phyloP scores from a whole-genome alignment of 2,329 filamentous ascomycete genomes.

The Colletotrichum camelliae region DNA sequence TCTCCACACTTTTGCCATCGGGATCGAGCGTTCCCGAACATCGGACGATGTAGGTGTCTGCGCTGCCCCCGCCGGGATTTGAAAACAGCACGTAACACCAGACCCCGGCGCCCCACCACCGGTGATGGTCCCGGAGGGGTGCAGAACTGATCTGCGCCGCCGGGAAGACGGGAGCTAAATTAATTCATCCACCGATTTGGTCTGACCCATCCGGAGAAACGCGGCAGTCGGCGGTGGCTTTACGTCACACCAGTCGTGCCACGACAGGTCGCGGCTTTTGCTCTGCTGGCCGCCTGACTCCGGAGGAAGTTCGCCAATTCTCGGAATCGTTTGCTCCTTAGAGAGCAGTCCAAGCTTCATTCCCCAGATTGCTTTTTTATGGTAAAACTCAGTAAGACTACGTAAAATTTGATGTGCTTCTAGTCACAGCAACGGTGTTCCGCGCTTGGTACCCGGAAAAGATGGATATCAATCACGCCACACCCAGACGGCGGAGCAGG shows the following conservation, averaged over 20 bases:
- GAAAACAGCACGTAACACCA: slow-evolving; percentile 1
- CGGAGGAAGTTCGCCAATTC: slow-evolving; percentile 3
- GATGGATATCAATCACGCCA: neutral
- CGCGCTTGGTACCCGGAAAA: neutral
- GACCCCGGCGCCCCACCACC: slow-evolving; percentile 11
- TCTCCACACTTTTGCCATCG: neutral
- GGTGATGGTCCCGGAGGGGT: neutral
- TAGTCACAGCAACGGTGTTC: neutral
- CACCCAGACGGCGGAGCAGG: neutral
- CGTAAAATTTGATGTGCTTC: neutral
- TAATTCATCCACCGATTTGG: neutral
- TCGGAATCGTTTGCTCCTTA: neutral
- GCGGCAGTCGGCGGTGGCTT: neutral
- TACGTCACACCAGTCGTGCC: slow-evolving; percentile 1
- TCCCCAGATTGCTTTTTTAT: neutral
- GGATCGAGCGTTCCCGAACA: slow-evolving; percentile 1
- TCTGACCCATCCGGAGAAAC: neutral
- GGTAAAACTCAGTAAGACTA: neutral
- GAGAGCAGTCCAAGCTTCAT: neutral
- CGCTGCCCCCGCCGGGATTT: neutral
- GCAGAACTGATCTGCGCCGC: neutral
- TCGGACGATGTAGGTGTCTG: slow-evolving; percentile 9
- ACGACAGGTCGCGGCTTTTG: slow-evolving; percentile 16
- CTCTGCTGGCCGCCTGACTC: neutral
- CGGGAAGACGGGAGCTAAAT: slow-evolving; percentile 10